Percentiles rank a stretch among this genome's conserved stretches.
phyloP scores from a whole-genome alignment of 176 grass and related monocot genomes.

The Carex parvula region DNA sequence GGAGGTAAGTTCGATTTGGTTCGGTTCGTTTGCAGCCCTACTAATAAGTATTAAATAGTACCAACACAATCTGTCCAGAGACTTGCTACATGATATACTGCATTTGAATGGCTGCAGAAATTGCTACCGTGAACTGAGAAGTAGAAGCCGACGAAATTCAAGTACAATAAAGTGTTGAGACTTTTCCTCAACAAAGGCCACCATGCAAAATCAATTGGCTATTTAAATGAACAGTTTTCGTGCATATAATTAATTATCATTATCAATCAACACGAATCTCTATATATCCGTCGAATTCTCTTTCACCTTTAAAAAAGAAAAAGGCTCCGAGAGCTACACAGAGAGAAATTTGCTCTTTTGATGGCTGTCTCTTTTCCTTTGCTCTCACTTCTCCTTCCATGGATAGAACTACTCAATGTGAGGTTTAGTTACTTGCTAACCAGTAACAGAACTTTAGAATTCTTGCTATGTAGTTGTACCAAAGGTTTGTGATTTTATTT shows the following conservation, averaged over 20 bases:
- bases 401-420: slow-evolving; percentile 75
- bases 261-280: slow-evolving; percentile 19
- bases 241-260: neutral
- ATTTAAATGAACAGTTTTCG: neutral
- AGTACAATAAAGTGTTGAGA: slow-evolving; percentile 6
- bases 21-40: no score
- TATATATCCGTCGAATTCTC: slow-evolving; percentile 16
- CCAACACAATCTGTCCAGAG: neutral
- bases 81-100: neutral
- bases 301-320: neutral
- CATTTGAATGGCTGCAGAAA: neutral
- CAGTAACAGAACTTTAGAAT: neutral
- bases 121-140: neutral
- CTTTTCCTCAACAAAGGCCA: neutral
- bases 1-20: no score
- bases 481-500: neutral
- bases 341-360: slow-evolving; percentile 10
- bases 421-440: neutral
- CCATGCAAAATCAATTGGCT: neutral
- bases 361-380: slow-evolving; percentile 14
- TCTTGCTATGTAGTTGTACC: neutral
- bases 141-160: slow-evolving; percentile 28
- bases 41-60: neutral
- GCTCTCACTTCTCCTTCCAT: slow-evolving; percentile 37
- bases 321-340: neutral